phyloP scores from a whole-genome alignment of 768 basidiomycete genomes.

The Leccinum disarticulatum region DNA sequence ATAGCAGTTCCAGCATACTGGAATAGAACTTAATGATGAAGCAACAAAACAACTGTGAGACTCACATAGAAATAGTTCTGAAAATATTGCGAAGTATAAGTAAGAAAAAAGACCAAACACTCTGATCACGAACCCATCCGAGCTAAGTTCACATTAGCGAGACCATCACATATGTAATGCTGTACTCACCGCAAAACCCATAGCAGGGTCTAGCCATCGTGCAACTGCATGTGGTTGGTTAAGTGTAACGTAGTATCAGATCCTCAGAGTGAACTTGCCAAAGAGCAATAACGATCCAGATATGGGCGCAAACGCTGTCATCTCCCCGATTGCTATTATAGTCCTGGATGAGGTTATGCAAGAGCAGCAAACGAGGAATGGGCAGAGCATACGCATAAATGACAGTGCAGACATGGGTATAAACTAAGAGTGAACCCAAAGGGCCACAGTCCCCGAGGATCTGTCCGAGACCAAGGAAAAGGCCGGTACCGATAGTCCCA shows the following conservation, averaged over 20 bases:
- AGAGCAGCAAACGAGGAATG: not conserved
- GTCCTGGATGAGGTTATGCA: constrained; percentile 20
- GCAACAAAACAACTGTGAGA: not conserved
- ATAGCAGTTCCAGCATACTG: constrained; percentile 38
- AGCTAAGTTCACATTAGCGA: constrained; percentile 12
- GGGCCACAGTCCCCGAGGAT: constrained; percentile 29
- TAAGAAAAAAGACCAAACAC: not conserved
- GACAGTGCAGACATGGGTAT: constrained; percentile 27
- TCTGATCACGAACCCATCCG: constrained; percentile 23
- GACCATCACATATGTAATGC: not conserved
- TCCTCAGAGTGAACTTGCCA: constrained; percentile 12
- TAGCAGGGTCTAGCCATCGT: constrained; percentile 34
- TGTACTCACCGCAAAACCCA: constrained; percentile 30
- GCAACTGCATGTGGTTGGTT: constrained; percentile 20
- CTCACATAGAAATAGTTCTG: constrained; percentile 38
- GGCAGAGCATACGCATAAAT: constrained; percentile 26
- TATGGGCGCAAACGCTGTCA: constrained; percentile 30
- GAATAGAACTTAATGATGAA: not conserved
- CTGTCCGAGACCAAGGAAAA: constrained; percentile 32
- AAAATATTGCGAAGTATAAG: constrained; percentile 1
- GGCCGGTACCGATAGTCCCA: constrained; percentile 32
- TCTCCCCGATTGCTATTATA: constrained; percentile 30
- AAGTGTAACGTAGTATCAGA: not conserved
- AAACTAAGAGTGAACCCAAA: constrained; percentile 31
- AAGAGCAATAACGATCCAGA: constrained; percentile 31